Evolutionary conservation across 768 basidiomycete genomes (phyloP), one percentile per base, ranked within the genome.

Genomic region (Trametes cinnabarina): DNA sequence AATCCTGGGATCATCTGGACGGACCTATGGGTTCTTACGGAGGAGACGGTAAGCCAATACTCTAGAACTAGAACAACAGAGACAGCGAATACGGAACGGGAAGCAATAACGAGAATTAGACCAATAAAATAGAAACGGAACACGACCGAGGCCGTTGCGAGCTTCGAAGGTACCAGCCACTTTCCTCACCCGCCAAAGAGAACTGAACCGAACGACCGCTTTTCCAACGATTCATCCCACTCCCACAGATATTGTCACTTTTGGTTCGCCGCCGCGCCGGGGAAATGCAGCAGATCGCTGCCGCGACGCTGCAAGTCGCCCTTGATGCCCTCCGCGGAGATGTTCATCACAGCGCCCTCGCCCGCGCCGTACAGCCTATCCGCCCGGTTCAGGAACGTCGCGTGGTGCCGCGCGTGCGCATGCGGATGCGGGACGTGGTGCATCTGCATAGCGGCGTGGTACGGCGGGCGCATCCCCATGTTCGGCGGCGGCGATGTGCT

Each of bases 351-450:
- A 37, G 22, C 40, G 12, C 49, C 53, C 1, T 65, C 64, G 41
- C 39, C 46, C 32, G 46, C 23, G 19, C 52, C 63, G 47, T 72
- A 72, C n/a, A 72, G 52, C 23, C 67, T 63, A 34, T 72, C 68
- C 4, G 65, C 51, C n/a, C 66, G 61, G 64, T 75, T 76, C 40
- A 85, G 61, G 58, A 79, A 76, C 3, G 81, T 78, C 64, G 86
- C 85, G 61, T 86, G 88, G 61, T 88, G 86, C 32, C 87, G 81
- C 0, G 88, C 84, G 64, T 90, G 88, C 0, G 87, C 86, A 57
- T 90, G 88, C 2, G 88, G 87, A 62, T 90, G 88, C 1, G 88
- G 86, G 43, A 90, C 86, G 62, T 90, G 89, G 64, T 90, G 88
- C 86, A 91, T 87, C 66, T 82, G 85, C 22, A 77, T 67, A 5